Evolutionary conservation across 306 rosid genomes (phyloP), one percentile per base, ranked within the genome.

Genomic region (Malus sieversii): DNA sequence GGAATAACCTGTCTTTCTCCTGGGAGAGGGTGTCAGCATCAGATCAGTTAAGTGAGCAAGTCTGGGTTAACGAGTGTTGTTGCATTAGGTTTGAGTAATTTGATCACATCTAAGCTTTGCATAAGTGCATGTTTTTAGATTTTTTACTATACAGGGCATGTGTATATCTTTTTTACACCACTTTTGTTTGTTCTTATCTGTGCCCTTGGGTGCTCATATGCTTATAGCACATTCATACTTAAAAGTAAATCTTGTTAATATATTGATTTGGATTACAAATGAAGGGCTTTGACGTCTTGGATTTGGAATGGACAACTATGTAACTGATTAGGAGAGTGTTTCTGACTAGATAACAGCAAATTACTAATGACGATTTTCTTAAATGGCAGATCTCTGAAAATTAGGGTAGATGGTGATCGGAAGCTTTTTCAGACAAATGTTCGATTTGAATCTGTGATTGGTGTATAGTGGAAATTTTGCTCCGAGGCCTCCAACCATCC

Each of bases 401-500:
- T 25, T 71, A 63, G 78, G 55, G 53, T 84, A 78, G 85, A 46
- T 70, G 81, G 80, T 58, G 78, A 65, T 71, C 15, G 25, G 65
- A 81, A 78, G 75, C 68, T 62, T 44, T 30, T 33, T 62, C 51
- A 30, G 68, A 70, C 73, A 30, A 46, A 22, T 8, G 13, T 57
- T 55, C 71, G 80, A 46, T 75, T 84, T 74, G 83, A 71, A 68
- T 75, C 72, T 35, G 38, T 68, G 57, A 68, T 68, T 70, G 82
- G 59, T 76, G 87, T 78, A 79, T 78, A 82, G 84, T 70, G 73
- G 77, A 85, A 80, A 75, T 59, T 61, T 78, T 64, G 25, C 57
- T 79, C 18, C 58, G 55, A 40, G 73, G 84, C 82, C 66, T 44
- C 68, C 57, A 63, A 71, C 78, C 44, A 35, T 48, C 72, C 19